A percentile compares a stretch with the other conserved stretches of the same genome.
These are phyloP conservation scores for Candida endomychidarum DNA, from an alignment of 805 yeast genomes.

Conservation along the genomic window DNA sequence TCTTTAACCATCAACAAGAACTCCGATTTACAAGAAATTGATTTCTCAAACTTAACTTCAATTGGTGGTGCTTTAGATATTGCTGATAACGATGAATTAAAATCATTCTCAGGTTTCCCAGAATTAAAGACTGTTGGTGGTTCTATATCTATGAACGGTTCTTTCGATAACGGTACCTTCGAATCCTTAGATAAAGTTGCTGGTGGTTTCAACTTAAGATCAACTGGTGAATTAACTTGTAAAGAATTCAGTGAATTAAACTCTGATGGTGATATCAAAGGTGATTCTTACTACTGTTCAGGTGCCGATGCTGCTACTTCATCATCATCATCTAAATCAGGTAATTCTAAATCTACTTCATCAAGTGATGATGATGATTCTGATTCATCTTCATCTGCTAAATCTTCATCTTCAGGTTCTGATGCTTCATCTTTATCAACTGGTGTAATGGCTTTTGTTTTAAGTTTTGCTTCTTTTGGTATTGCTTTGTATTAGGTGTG, in stretches of 20 bases:
- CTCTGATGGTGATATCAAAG: constrained; percentile 80
- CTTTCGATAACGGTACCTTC: constrained; percentile 76
- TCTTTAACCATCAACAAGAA: constrained; percentile 76
- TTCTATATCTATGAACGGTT: constrained; percentile 80
- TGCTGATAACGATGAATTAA: constrained; percentile 78
- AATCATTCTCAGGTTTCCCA: constrained; percentile 69
- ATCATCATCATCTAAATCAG: constrained; percentile 42
- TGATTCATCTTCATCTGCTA: constrained; percentile 23
- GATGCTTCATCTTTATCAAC: constrained; percentile 18
- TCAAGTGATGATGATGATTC: constrained; percentile 17
- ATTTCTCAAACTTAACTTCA: constrained; percentile 65
- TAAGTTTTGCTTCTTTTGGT: constrained; percentile 38
- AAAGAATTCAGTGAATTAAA: constrained; percentile 67
- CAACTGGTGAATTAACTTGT: constrained; percentile 82
- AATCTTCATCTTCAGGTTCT: constrained; percentile 18
- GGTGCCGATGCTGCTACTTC: constrained; percentile 53
- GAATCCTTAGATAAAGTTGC: constrained; percentile 71
- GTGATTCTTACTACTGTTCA: constrained; percentile 79
- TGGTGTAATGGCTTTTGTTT: constrained; percentile 22
- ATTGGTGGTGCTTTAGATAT: constrained; percentile 94
- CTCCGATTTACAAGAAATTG: constrained; percentile 64
- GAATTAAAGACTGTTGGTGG: constrained; percentile 76
- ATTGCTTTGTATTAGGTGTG: constrained; percentile 31
- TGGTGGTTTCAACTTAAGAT: constrained; percentile 88
- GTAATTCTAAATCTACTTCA: constrained; percentile 24